Conservation (phyloP, 768 basidiomycete genomes). For the Psilocybe sp. region DNA sequence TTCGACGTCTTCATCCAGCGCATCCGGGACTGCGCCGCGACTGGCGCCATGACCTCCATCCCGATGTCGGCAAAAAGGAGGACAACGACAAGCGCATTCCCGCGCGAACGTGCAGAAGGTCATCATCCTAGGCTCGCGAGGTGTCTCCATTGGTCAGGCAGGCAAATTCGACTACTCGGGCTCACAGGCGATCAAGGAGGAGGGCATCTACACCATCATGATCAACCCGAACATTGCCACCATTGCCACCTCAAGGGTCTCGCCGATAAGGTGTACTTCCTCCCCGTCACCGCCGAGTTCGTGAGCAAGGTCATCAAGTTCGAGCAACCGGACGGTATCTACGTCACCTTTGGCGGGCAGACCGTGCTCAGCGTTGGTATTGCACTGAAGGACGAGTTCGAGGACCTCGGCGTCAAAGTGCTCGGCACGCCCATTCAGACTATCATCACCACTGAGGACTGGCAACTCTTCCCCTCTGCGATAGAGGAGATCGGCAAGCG, state of each 20-base stretch:
- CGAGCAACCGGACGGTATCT: too few relatives aligned
- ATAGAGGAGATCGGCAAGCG: slow-evolving; percentile 97
- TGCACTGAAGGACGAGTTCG: too few relatives aligned
- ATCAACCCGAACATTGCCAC: slow-evolving; percentile 99
- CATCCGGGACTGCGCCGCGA: slow-evolving; percentile 70
- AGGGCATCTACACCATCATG: too few relatives aligned
- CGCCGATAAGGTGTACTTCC: slow-evolving; percentile 99
- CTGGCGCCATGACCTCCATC: too few relatives aligned
- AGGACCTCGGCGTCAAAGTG: slow-evolving; percentile 92
- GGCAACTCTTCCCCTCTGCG: slow-evolving; percentile 88
- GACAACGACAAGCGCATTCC: slow-evolving; percentile 74
- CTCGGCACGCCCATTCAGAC: slow-evolving; percentile 97
- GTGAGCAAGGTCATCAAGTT: slow-evolving; percentile 98
- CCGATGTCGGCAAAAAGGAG: slow-evolving; percentile 70
- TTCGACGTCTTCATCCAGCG: slow-evolving; percentile 97
- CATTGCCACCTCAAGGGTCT: slow-evolving; percentile 94
- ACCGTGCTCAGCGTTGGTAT: too few relatives aligned
- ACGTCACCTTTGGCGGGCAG: too few relatives aligned
- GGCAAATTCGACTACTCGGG: slow-evolving; percentile 99
- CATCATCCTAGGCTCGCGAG: slow-evolving; percentile 94
- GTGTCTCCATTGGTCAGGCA: slow-evolving; percentile 96
- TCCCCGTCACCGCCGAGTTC: slow-evolving; percentile 97
- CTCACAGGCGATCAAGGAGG: slow-evolving; percentile 98
- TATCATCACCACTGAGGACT: slow-evolving; percentile 95
- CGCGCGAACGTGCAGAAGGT: slow-evolving; percentile 87